These are phyloP conservation scores for Gossypium rotundifolium DNA, from an alignment of 345 rosid species.

Conservation along the genomic window DNA sequence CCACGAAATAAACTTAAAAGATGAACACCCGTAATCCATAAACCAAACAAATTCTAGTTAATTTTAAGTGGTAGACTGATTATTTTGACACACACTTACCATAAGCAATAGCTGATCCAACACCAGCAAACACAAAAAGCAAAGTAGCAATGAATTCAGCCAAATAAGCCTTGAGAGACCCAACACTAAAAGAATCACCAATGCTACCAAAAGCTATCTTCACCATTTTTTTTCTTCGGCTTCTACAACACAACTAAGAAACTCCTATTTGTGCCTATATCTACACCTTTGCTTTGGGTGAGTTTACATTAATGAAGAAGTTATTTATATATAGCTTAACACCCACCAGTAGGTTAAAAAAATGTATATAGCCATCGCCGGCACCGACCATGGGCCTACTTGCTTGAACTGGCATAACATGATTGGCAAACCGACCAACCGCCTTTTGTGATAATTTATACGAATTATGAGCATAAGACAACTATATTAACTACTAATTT, in stretches of 20 bases:
- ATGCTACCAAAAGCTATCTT: conserved; percentile 56
- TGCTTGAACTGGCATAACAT: conserved; percentile 3
- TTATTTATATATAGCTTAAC: neutral
- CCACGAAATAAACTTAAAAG: no score
- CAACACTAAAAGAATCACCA: conserved; percentile 70
- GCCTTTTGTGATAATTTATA: conserved; percentile 24
- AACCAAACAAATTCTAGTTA: neutral
- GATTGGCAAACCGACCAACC: conserved; percentile 48
- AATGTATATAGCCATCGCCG: conserved; percentile 18
- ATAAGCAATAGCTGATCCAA: conserved; percentile 81
- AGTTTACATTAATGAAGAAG: neutral
- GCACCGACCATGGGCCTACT: conserved; percentile 43
- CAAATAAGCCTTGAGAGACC: conserved; percentile 58
- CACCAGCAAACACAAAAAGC: conserved; percentile 92
- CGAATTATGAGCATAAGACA: conserved; percentile 44
- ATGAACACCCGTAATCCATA: no score
- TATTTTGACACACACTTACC: conserved; percentile 26
- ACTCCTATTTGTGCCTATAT: neutral
- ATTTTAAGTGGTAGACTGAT: neutral
- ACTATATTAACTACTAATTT: conserved; percentile 21
- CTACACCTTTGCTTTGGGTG: conserved; percentile 2
- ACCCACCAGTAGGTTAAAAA: neutral
- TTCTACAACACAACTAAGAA: neutral
- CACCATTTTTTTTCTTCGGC: conserved; percentile 38
- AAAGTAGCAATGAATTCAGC: conserved; percentile 91